phyloP scores from a whole-genome alignment of 2,329 filamentous ascomycete genomes.

The Fusarium torulosum region DNA sequence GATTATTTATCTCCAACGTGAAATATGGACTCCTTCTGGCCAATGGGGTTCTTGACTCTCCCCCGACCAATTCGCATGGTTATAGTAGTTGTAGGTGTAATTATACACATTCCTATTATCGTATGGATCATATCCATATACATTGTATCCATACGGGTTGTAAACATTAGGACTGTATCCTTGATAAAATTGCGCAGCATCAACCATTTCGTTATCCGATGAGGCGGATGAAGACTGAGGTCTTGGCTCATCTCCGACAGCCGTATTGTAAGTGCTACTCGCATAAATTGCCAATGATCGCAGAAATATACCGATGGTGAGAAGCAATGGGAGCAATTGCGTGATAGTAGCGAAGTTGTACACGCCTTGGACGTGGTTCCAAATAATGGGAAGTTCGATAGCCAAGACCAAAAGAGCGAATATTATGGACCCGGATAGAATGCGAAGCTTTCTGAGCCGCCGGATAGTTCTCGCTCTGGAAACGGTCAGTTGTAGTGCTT shows the following conservation, averaged over 20 bases:
- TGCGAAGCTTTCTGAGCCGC: constrained; percentile 40
- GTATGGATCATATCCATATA: constrained; percentile 4
- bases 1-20: constrained; percentile 10
- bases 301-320: constrained; percentile 49
- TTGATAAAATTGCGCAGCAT: constrained; percentile 4
- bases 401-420: constrained; percentile 50
- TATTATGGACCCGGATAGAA: constrained; percentile 39
- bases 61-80: not conserved
- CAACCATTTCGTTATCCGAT: not conserved
- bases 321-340: constrained; percentile 52
- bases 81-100: not conserved
- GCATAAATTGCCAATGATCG: constrained; percentile 45
- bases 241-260: not conserved
- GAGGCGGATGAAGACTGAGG: not conserved
- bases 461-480: constrained; percentile 41
- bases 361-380: constrained; percentile 49
- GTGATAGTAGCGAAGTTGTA: constrained; percentile 46
- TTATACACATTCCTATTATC: not conserved
- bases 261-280: not conserved
- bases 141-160: constrained; percentile 2
- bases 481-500: not conserved
- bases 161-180: not conserved
- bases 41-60: constrained; percentile 9
- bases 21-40: constrained; percentile 32
- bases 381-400: constrained; percentile 52